These are phyloP conservation scores for Astrothelium macrocarpum DNA, from an alignment of 495 filamentous ascomycete species.

Conservation along the genomic window DNA sequence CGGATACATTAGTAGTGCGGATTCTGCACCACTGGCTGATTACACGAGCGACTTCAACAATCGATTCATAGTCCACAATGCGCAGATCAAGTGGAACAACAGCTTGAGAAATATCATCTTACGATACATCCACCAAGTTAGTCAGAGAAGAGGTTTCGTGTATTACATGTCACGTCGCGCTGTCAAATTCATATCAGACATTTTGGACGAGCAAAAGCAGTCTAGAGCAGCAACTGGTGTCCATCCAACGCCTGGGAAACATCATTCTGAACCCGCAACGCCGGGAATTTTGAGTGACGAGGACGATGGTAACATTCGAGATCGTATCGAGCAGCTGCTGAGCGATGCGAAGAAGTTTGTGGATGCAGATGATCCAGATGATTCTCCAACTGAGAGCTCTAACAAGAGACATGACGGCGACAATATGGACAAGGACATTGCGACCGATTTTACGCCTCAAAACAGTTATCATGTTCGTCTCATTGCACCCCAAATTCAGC, in stretches of 20 bases:
- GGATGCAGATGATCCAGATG: slow-evolving; percentile 52
- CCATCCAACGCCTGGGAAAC: slow-evolving; percentile 21
- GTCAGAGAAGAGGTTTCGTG: slow-evolving; percentile 89
- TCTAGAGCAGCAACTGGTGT: slow-evolving; percentile 33
- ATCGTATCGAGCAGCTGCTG: slow-evolving; percentile 79
- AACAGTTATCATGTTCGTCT: slow-evolving; percentile 91
- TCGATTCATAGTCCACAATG: slow-evolving; percentile 93
- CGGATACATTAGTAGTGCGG: slow-evolving; percentile 32
- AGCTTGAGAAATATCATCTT: slow-evolving; percentile 89
- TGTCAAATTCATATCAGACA: slow-evolving; percentile 95
- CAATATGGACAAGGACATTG: slow-evolving; percentile 62
- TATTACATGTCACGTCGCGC: slow-evolving; percentile 95
- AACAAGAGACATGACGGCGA: slow-evolving; percentile 28
- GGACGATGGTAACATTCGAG: slow-evolving; percentile 59
- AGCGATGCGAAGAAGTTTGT: slow-evolving; percentile 78
- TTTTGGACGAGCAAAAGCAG: slow-evolving; percentile 84
- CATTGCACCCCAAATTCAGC: slow-evolving; percentile 92
- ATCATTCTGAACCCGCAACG: slow-evolving; percentile 26
- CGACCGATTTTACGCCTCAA: slow-evolving; percentile 82
- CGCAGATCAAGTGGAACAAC: slow-evolving; percentile 98
- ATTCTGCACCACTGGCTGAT: slow-evolving; percentile 48
- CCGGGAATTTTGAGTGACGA: slow-evolving; percentile 31
- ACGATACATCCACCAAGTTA: slow-evolving; percentile 94
- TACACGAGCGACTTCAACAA: slow-evolving; percentile 93
- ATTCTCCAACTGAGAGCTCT: slow-evolving; percentile 9